phyloP scores from a whole-genome alignment of 768 basidiomycete species.

The Serendipita sp. region DNA sequence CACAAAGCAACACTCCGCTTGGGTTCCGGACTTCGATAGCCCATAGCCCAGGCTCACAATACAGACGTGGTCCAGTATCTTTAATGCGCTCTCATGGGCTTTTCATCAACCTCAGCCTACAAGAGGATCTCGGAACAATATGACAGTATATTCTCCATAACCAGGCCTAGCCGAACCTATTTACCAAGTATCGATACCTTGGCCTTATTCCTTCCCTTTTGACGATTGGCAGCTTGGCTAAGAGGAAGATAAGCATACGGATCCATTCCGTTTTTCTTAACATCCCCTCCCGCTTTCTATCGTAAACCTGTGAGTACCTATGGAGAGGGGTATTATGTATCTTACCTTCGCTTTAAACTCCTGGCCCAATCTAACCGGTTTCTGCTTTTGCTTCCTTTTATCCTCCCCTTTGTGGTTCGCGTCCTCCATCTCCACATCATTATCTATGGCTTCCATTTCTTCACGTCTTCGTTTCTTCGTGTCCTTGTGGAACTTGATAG shows the following conservation, averaged over 20 bases:
- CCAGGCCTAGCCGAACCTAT: neutral
- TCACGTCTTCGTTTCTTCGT: constrained; percentile 79
- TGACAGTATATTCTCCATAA: too few species aligned
- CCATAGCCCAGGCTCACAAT: too few species aligned
- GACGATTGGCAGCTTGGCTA: constrained; percentile 62
- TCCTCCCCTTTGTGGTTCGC: constrained; percentile 17
- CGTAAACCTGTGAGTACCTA: constrained; percentile 9
- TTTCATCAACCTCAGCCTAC: too few species aligned
- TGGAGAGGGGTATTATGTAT: constrained; percentile 8
- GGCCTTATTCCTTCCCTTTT: constrained; percentile 21
- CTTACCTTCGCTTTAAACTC: constrained; percentile 94
- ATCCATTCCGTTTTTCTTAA: constrained; percentile 73
- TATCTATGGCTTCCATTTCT: constrained; percentile 34
- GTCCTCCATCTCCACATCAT: constrained; percentile 63
- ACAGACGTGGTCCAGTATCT: too few species aligned
- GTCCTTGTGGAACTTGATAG: constrained; percentile 89
- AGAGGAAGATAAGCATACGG: constrained; percentile 87
- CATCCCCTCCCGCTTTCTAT: constrained; percentile 88
- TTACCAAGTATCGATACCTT: constrained; percentile 5
- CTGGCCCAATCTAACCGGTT: constrained; percentile 47
- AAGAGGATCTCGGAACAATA: too few species aligned
- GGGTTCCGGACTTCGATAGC: too few species aligned
- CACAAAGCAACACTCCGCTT: too few species aligned
- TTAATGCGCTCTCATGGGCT: too few species aligned
- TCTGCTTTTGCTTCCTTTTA: constrained; percentile 28